Conservation (phyloP, 768 basidiomycete species). For the Leccinum incarnatum region DNA sequence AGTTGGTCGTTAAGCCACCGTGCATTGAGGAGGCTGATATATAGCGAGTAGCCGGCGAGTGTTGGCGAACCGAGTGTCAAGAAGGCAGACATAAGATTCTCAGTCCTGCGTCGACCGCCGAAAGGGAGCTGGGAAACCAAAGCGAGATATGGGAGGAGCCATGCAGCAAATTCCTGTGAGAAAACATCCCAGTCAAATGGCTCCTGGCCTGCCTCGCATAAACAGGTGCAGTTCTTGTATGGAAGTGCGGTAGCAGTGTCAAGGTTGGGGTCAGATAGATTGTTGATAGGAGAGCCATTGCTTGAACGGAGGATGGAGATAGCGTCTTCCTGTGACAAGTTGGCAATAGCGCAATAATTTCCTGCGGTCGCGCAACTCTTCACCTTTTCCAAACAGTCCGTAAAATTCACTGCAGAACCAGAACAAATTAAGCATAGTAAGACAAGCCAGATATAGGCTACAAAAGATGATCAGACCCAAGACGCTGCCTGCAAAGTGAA, state of each 20-base stretch:
- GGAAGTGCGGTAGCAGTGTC: slow-evolving; percentile 12
- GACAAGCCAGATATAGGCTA: not conserved
- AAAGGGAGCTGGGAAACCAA: slow-evolving; percentile 51
- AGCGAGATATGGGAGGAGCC: slow-evolving; percentile 50
- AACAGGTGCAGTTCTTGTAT: not conserved
- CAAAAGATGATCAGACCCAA: not conserved
- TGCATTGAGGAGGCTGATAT: slow-evolving; percentile 41
- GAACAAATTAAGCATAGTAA: not conserved
- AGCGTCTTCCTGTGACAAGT: not conserved
- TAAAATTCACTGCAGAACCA: not conserved
- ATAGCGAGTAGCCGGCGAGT: slow-evolving; percentile 46
- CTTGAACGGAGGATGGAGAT: not conserved
- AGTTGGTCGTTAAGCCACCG: slow-evolving; percentile 38
- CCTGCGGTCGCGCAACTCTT: not conserved
- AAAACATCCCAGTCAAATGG: slow-evolving; percentile 22
- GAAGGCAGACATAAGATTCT: slow-evolving; percentile 43
- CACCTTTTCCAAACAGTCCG: not conserved
- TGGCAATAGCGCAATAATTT: not conserved
- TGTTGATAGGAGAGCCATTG: not conserved
- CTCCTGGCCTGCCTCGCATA: slow-evolving; percentile 12
- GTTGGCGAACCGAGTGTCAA: slow-evolving; percentile 44
- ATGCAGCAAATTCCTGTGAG: slow-evolving; percentile 39
- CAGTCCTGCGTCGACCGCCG: slow-evolving; percentile 37
- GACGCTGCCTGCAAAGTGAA: not conserved
- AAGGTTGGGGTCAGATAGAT: not conserved